Conservation (phyloP, 208 protist genomes). For the Vickermania ingenoplastis region DNA sequence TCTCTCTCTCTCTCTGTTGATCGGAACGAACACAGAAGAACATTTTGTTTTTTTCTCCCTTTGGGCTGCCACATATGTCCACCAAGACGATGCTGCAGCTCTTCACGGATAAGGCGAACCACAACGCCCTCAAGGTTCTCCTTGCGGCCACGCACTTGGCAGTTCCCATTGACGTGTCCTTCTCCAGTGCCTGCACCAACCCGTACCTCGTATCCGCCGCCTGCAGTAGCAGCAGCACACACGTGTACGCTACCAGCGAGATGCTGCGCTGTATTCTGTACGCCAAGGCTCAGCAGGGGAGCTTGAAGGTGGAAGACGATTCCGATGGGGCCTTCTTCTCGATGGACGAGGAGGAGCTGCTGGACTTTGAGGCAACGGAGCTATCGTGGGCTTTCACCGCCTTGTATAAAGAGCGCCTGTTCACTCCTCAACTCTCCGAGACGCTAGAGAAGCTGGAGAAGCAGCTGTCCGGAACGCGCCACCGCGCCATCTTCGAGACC, state of each 20-base stretch:
- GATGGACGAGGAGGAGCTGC: conserved; percentile 67
- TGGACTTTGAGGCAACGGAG: conserved; percentile 73
- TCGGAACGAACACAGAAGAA: too few relatives aligned
- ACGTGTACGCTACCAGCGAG: conserved; percentile 65
- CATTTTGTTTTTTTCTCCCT: too few relatives aligned
- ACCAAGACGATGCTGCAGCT: conserved; percentile 29
- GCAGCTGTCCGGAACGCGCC: conserved; percentile 30
- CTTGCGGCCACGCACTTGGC: conserved; percentile 41
- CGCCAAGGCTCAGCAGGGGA: neutral
- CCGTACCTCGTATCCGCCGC: neutral
- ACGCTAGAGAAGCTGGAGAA: conserved; percentile 53
- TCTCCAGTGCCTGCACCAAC: conserved; percentile 43
- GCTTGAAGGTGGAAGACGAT: conserved; percentile 1
- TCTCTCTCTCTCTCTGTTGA: too few relatives aligned
- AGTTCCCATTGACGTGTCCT: conserved; percentile 49
- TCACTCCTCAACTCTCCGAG: conserved; percentile 31
- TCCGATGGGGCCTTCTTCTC: conserved; percentile 3
- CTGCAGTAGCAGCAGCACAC: conserved; percentile 15
- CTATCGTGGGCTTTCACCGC: conserved; percentile 48
- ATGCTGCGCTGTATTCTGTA: conserved; percentile 31
- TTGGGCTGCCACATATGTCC: too few relatives aligned
- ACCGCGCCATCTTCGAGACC: conserved; percentile 8
- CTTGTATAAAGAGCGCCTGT: conserved; percentile 59
- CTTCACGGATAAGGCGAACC: conserved; percentile 83
- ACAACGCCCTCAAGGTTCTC: conserved; percentile 78